Evolutionary conservation across 2,329 filamentous ascomycete species (phyloP), one percentile per base, ranked within the genome.

Genomic region (Macrophomina phaseolina): DNA sequence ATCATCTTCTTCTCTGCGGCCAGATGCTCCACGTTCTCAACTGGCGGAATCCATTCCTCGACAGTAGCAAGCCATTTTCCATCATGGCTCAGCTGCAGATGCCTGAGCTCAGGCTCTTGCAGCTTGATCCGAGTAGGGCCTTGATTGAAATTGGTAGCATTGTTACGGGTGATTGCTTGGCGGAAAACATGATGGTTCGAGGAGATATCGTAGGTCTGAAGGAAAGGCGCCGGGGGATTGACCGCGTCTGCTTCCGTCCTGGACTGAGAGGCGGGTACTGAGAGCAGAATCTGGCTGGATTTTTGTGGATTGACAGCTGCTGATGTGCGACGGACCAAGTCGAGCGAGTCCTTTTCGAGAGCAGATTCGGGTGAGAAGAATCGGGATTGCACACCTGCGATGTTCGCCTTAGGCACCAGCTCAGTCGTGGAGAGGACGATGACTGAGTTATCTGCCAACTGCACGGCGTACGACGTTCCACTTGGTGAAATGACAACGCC

Each of bases 351-450:
- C 40, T 61, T 56, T 40, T 55, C 58, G 18, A 34, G n/a, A 5
- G 36, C 23, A 16, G 48, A 14, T 6, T 68, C 52, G 2, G 32
- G 28, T 16, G 64, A 40, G 36, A 66, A 36, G 23, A 60, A 45
- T 14, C 60, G 49, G 38, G 83, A 79, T 77, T 97, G 94, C 49
- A 98, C 87, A 1, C 94, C 93, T 23, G 91, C 90, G 67, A 97
- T 87, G 73, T 93, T 95, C 18, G 91, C 88, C 16, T 90, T 93
- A 4, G 95, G 92, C 75, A 91, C 89, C 77, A 98, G 84, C 77
- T 98, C 94, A 12, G 92, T 89, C 3, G 95, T 97, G 2, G 94
- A 97, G 16, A 99, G 79, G 6, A 97, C 84, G 86, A 98, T 94
- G 65, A 90, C 84, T 1, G 93, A 97, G 78, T 99, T 99, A 77